Conservation (phyloP, 768 basidiomycete genomes). For the Multifurca ochricompacta region DNA sequence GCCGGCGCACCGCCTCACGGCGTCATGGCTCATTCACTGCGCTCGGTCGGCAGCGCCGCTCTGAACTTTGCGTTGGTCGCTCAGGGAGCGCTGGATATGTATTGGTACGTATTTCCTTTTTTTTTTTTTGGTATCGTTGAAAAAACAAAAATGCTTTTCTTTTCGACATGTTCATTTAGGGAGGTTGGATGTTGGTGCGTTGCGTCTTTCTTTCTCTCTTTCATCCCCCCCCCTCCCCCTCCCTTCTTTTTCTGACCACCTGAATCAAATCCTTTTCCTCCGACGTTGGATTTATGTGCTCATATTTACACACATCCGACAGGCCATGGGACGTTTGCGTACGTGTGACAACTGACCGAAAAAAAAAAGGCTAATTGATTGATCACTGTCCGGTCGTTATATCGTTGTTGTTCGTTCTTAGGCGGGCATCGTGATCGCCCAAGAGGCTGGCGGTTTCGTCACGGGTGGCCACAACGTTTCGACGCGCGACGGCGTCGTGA, state of each 20-base stretch:
- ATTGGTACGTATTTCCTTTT: conserved; percentile 49
- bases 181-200: conserved; percentile 71
- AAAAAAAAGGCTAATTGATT: no score
- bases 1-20: conserved; percentile 60
- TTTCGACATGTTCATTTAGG: no score
- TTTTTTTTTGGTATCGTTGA: no score
- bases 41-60: conserved; percentile 79
- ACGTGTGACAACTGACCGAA: no score
- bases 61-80: conserved; percentile 81
- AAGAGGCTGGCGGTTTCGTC: conserved; percentile 79
- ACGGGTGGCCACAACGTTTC: conserved; percentile 57
- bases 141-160: no score
- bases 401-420: no score
- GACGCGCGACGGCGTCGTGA: conserved; percentile 41
- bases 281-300: no score
- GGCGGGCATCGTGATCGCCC: conserved; percentile 85
- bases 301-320: no score
- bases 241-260: not conserved
- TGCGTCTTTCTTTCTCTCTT: not conserved
- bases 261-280: no score
- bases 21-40: conserved; percentile 79
- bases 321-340: conserved; percentile 85
- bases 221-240: no score
- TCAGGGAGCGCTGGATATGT: conserved; percentile 80
- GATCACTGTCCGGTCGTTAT: no score